Conservation (phyloP, 495 filamentous ascomycete genomes). For the Penicillium coffeae region DNA sequence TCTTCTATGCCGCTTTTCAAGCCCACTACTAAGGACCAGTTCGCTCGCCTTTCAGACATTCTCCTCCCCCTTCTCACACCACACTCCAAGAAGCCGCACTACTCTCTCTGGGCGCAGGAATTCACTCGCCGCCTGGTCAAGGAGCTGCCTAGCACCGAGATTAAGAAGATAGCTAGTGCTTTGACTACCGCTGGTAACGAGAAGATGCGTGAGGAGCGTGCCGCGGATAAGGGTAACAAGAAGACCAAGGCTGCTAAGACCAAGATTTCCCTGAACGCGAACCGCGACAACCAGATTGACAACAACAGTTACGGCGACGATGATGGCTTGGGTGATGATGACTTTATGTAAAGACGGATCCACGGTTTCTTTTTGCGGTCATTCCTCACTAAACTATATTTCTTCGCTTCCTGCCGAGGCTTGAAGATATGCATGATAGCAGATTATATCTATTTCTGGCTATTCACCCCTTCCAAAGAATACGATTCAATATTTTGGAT, state of each 20-base stretch:
- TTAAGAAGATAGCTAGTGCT: constrained; percentile 87
- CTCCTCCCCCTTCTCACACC: constrained; percentile 69
- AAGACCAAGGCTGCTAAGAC: constrained; percentile 94
- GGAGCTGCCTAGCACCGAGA: constrained; percentile 83
- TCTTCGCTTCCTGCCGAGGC: not conserved
- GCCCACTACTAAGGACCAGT: constrained; percentile 80
- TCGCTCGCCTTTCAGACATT: constrained; percentile 66
- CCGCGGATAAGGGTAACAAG: constrained; percentile 89
- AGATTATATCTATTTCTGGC: not conserved
- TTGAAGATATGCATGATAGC: not conserved
- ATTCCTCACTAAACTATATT: constrained; percentile 8
- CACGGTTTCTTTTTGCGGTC: constrained; percentile 11
- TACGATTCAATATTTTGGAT: too few species aligned
- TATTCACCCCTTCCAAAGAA: not conserved
- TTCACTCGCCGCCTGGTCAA: constrained; percentile 82
- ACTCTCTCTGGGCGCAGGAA: constrained; percentile 83
- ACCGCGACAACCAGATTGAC: constrained; percentile 65
- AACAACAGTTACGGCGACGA: constrained; percentile 70
- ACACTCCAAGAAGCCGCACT: constrained; percentile 86
- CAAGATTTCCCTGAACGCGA: constrained; percentile 76
- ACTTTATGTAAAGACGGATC: constrained; percentile 58
- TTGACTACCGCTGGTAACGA: constrained; percentile 88
- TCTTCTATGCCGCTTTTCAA: constrained; percentile 79
- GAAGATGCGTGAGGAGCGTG: constrained; percentile 99
- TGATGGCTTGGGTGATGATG: constrained; percentile 71